Evolutionary conservation across 2,329 filamentous ascomycete genomes (phyloP), one percentile per base, ranked within the genome.

Genomic region (Orbilia blumenaviensis): DNA sequence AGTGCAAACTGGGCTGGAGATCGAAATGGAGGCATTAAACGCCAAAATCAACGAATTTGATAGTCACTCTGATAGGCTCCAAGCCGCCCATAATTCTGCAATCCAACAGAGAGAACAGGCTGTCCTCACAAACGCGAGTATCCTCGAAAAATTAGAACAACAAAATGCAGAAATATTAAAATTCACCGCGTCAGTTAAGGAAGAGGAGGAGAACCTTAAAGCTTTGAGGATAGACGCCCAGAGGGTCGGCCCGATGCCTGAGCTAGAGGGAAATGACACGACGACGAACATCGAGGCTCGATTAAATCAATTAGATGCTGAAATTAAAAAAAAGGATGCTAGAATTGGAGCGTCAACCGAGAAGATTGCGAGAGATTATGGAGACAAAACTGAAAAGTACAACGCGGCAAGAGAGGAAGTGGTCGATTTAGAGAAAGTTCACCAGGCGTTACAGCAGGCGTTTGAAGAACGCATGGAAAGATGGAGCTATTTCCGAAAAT

Each of bases 401-500:
- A 63, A 62, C 4, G 66, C 71, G n/a, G 73, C 73, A 32, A 52
- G 38, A 12, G 60, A 58, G 12, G 73, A 77, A 56, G 60, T 71
- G 3, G 14, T 78, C 85, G 85, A 77, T 83, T 89, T 50, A 91
- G 91, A 23, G 89, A 87, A 61, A 85, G 87, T 18, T 89, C 74
- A 48, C 75, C 79, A 72, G 32, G 73, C 66, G n/a, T 58, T 77
- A 3, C 54, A 77, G 27, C 48, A 54, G 27, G 25, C 71, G n/a
- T 60, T 68, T 5, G 83, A 85, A 8, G 85, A 90, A 68, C 92
- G 95, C 14, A 87, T 92, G 68, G 84, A 86, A 27, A 89, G 93
- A 79, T 99, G 93, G 91, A 86, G 88, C 68, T 86, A 87, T 60
- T 98, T 99, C 83, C 91, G 94, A 80, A 88, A 89, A 25, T 88